phyloP scores from a whole-genome alignment of 1,284 basidiomycete genomes.

The Pholiota adiposa region DNA sequence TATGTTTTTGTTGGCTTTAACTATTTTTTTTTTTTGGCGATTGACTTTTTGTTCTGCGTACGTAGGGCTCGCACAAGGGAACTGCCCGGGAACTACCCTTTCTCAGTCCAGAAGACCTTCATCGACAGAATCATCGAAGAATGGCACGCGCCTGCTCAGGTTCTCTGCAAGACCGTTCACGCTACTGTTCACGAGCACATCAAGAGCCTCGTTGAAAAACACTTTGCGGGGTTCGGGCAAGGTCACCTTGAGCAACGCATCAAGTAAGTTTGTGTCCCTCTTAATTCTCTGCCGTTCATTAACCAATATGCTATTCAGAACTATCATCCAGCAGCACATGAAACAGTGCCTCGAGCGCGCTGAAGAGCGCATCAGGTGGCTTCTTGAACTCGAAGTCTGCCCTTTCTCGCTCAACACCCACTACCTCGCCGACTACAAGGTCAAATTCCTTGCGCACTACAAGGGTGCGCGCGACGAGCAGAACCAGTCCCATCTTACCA shows the following conservation, averaged over 20 bases:
- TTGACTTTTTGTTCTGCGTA: conserved; percentile 21
- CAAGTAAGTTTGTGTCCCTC: conserved; percentile 6
- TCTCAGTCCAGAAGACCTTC: conserved; percentile 28
- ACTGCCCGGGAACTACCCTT: conserved; percentile 32
- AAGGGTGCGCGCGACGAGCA: conserved; percentile 42
- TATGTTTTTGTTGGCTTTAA: conserved; percentile 32
- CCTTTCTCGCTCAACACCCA: conserved; percentile 64
- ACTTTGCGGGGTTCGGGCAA: conserved; percentile 25
- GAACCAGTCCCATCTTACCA: conserved; percentile 31
- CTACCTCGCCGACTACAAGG: conserved; percentile 58
- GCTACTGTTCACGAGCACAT: conserved; percentile 20
- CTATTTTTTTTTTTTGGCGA: not conserved
- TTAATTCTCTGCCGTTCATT: not conserved
- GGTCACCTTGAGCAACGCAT: conserved; percentile 22
- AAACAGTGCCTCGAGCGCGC: conserved; percentile 41
- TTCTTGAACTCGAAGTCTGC: conserved; percentile 53
- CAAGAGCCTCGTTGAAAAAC: conserved; percentile 16
- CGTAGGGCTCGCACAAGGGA: conserved; percentile 35
- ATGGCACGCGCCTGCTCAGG: conserved; percentile 25
- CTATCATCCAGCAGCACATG: conserved; percentile 16
- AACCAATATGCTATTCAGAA: conserved; percentile 8
- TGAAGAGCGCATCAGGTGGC: conserved; percentile 49
- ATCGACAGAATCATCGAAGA: conserved; percentile 24
- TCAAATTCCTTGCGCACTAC: conserved; percentile 59
- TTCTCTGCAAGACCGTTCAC: conserved; percentile 26